phyloP scores from a whole-genome alignment of 225 moss, liverwort and hornwort genomes.

The Climacium dendroides region DNA sequence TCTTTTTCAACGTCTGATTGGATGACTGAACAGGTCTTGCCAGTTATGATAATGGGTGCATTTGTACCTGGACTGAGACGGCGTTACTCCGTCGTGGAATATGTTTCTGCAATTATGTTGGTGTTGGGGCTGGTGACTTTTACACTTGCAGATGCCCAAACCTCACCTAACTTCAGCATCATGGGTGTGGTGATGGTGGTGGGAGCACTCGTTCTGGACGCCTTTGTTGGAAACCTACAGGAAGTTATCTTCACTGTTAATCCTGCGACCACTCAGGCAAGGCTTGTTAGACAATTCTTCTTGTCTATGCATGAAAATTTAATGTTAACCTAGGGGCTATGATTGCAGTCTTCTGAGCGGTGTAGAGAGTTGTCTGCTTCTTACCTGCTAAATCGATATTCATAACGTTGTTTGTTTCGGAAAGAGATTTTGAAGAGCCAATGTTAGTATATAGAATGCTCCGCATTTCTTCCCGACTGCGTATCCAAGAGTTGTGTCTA shows the following conservation, averaged over 20 bases:
- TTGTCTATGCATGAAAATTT: background rate
- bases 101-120: constrained; percentile 57
- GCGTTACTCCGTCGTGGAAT: constrained; percentile 56
- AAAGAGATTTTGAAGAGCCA: background rate
- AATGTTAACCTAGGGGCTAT: background rate
- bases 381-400: background rate
- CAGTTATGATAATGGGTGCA: constrained; percentile 87
- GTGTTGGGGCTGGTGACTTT: constrained; percentile 70
- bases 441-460: background rate
- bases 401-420: background rate
- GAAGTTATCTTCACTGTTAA: constrained; percentile 72
- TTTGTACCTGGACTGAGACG: constrained; percentile 76
- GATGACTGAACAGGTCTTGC: constrained; percentile 50
- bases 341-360: background rate
- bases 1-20: background rate
- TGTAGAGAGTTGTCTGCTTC: background rate
- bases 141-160: constrained; percentile 74
- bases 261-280: constrained; percentile 73
- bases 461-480: background rate
- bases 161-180: constrained; percentile 72
- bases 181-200: constrained; percentile 76
- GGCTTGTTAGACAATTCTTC: background rate
- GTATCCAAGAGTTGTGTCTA: background rate
- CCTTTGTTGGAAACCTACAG: constrained; percentile 75
- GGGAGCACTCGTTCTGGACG: constrained; percentile 62